phyloP scores from a whole-genome alignment of 2,329 filamentous ascomycete species.

The Aspergillus brasiliensis region DNA sequence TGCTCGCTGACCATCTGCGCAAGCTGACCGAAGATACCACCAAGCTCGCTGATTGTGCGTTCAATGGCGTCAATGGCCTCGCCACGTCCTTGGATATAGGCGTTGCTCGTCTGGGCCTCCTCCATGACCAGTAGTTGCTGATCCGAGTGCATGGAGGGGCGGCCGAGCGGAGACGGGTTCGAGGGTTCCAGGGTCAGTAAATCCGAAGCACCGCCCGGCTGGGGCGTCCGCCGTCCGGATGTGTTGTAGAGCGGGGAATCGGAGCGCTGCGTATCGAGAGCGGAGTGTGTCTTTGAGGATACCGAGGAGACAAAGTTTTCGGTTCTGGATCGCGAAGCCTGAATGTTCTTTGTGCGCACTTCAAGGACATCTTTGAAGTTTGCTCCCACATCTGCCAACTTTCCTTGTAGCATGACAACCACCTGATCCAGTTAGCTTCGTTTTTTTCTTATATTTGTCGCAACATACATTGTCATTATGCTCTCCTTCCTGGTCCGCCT shows the following conservation, averaged over 20 bases:
- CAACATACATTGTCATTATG: conserved; percentile 84
- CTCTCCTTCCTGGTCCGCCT: conserved; percentile 77
- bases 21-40: conserved; percentile 88
- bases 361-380: conserved; percentile 98
- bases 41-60: conserved; percentile 88
- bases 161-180: conserved; percentile 50
- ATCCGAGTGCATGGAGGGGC: conserved; percentile 65
- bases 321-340: conserved; percentile 85
- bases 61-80: conserved; percentile 98
- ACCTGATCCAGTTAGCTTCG: conserved; percentile 48
- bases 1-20: conserved; percentile 97
- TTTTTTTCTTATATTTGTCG: not conserved
- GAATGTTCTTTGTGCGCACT: conserved; percentile 95
- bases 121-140: conserved; percentile 93
- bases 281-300: conserved; percentile 70
- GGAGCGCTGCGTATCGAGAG: conserved; percentile 67
- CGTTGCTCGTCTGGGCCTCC: conserved; percentile 80
- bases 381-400: conserved; percentile 85
- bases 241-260: conserved; percentile 86
- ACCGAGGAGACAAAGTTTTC: conserved; percentile 96
- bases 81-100: conserved; percentile 89
- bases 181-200: conserved; percentile 79
- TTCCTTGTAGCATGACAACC: conserved; percentile 85
- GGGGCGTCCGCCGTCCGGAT: conserved; percentile 67
- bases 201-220: conserved; percentile 61